These are phyloP conservation scores for Trifolium subterraneum DNA, from an alignment of 306 rosid species.

Conservation along the genomic window DNA sequence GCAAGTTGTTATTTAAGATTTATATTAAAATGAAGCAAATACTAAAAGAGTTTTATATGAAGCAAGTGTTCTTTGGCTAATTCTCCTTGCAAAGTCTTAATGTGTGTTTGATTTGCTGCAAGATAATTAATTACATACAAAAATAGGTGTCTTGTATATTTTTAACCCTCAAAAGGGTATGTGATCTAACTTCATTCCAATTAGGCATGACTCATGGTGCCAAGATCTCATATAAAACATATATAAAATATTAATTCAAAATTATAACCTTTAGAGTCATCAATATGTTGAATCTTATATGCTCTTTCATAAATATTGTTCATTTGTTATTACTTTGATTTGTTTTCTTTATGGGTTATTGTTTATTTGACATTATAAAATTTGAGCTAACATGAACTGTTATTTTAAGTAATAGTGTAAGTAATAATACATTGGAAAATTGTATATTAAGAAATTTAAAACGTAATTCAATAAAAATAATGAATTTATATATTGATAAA, in stretches of 20 bases:
- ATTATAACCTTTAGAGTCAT: background rate
- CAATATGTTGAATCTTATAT: background rate
- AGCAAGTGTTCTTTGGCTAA: too few species aligned
- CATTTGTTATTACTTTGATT: background rate
- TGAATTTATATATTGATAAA: too few species aligned
- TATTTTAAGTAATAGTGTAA: background rate
- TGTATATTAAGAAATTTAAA: too few species aligned
- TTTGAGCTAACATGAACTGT: background rate
- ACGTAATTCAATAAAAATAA: too few species aligned
- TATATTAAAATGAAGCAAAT: too few species aligned
- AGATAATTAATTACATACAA: too few species aligned
- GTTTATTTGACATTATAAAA: background rate
- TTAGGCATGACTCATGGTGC: background rate
- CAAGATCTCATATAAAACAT: background rate
- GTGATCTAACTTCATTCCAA: background rate
- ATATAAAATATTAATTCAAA: background rate
- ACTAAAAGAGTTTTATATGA: too few species aligned
- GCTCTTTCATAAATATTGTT: background rate
- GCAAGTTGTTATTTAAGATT: too few species aligned
- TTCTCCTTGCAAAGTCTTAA: too few species aligned
- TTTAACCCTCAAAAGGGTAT: background rate
- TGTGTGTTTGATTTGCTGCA: too few species aligned
- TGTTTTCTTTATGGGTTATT: background rate
- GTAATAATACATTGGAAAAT: too few species aligned
- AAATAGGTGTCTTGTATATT: background rate